A percentile compares a stretch with the other conserved stretches of the same genome.
phyloP scores from a whole-genome alignment of 371 early-diverging fungal genomes.

The Coemansia sp. region DNA sequence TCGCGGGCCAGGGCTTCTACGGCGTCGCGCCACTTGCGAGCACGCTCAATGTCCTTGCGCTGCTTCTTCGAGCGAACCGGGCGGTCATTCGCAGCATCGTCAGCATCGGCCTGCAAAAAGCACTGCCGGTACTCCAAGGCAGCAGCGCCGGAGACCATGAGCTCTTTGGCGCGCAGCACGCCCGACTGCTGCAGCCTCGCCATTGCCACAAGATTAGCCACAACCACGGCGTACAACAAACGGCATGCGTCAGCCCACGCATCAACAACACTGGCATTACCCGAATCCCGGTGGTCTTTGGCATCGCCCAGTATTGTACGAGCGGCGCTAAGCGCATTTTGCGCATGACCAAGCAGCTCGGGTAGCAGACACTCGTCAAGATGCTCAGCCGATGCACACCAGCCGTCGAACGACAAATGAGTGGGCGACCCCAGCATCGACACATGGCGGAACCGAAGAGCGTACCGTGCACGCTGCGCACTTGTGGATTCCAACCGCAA shows the following conservation, averaged over 20 bases:
- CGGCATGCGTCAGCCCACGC: not conserved
- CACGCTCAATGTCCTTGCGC: not conserved
- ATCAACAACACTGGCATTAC: not conserved
- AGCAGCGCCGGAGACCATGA: constrained; percentile 14
- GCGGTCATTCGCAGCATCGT: not conserved
- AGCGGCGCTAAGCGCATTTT: not conserved
- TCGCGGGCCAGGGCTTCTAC: not conserved
- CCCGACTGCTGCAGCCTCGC: constrained; percentile 2
- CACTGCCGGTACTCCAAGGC: constrained; percentile 5
- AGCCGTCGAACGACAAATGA: constrained; percentile 20
- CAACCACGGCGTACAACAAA: constrained; percentile 5
- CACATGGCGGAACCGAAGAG: constrained; percentile 36
- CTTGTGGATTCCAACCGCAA: constrained; percentile 10
- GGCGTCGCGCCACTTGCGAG: constrained; percentile 17
- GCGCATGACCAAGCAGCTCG: constrained; percentile 33
- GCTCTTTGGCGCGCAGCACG: not conserved
- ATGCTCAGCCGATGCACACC: constrained; percentile 19
- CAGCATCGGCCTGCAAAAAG: constrained; percentile 3
- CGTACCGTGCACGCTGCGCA: constrained; percentile 22
- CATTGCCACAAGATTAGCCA: constrained; percentile 27
- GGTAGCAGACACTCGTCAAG: constrained; percentile 20
- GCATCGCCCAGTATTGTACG: not conserved
- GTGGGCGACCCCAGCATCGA: constrained; percentile 37
- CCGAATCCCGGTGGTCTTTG: not conserved
- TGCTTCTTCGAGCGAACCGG: not conserved